phyloP scores from a whole-genome alignment of 257 asterid genomes.

The Penstemon newberryi region DNA sequence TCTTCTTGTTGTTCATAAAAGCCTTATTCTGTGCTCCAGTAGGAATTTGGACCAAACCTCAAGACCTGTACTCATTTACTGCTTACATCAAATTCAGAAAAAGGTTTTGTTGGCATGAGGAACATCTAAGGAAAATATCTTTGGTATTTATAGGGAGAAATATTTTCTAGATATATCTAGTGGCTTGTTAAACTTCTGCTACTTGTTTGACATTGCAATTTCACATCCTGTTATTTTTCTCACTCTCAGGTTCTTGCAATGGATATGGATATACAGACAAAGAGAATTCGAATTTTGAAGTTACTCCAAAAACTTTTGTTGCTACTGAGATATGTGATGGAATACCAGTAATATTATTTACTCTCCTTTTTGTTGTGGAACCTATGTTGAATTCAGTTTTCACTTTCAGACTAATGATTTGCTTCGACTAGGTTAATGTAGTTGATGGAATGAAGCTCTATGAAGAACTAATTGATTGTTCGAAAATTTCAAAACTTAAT shows the following conservation, averaged over 20 bases:
- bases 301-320: conserved; percentile 61
- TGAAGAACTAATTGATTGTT: conserved; percentile 53
- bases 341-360: conserved; percentile 47
- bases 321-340: conserved; percentile 71
- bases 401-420: conserved; percentile 24
- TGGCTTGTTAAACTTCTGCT: conserved; percentile 17
- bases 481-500: conserved; percentile 60
- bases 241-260: conserved; percentile 44
- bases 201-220: conserved; percentile 12
- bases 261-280: conserved; percentile 42
- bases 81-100: conserved; percentile 7
- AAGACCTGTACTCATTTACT: not conserved
- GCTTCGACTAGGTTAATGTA: conserved; percentile 56
- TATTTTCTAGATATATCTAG: not conserved
- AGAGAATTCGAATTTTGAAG: conserved; percentile 45
- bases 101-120: not conserved
- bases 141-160: conserved; percentile 6
- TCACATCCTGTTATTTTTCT: conserved; percentile 22
- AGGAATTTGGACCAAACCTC: not conserved
- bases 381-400: conserved; percentile 25
- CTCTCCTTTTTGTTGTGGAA: conserved; percentile 16
- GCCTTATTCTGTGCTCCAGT: not conserved
- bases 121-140: conserved; percentile 19
- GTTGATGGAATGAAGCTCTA: conserved; percentile 85
- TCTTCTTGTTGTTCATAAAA: not conserved